Conservation (phyloP, 345 rosid species). For the Sisymbrium altissimum region DNA sequence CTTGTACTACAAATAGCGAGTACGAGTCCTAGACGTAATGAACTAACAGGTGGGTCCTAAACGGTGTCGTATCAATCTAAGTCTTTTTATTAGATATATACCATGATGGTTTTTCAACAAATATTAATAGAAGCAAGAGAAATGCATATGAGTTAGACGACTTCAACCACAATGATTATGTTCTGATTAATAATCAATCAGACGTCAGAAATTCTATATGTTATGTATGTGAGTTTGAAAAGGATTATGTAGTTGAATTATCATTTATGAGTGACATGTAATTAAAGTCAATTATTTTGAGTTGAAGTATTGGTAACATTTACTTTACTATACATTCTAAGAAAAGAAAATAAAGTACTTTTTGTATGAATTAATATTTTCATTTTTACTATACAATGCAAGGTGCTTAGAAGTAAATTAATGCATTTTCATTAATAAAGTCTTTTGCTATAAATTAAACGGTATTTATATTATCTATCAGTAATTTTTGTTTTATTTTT, state of each 20-base stretch:
- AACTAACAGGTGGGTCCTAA: slow-evolving; percentile 21
- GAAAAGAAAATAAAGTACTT: background rate
- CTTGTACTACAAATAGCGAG: slow-evolving; percentile 25
- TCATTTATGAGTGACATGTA: background rate
- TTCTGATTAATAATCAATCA: slow-evolving; percentile 18
- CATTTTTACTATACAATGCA: background rate
- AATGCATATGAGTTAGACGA: background rate
- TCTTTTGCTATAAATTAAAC: too few relatives aligned
- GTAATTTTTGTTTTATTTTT: too few relatives aligned
- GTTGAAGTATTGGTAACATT: background rate
- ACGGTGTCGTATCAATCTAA: slow-evolving; percentile 25
- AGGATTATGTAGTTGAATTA: slow-evolving; percentile 1
- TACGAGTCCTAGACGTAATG: slow-evolving; percentile 34
- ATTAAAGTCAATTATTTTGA: background rate
- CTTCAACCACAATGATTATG: slow-evolving; percentile 12
- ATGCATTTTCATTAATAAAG: too few relatives aligned
- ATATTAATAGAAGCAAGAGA: background rate
- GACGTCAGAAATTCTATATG: slow-evolving; percentile 5
- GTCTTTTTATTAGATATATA: background rate
- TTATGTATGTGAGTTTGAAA: background rate
- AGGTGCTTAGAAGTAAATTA: too few relatives aligned
- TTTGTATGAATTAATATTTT: background rate
- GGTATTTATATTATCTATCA: too few relatives aligned
- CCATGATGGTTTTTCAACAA: slow-evolving; percentile 27
- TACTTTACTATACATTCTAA: background rate